Evolutionary conservation across 495 filamentous ascomycete genomes (phyloP).

Genomic region (Trichoderma virens): DNA sequence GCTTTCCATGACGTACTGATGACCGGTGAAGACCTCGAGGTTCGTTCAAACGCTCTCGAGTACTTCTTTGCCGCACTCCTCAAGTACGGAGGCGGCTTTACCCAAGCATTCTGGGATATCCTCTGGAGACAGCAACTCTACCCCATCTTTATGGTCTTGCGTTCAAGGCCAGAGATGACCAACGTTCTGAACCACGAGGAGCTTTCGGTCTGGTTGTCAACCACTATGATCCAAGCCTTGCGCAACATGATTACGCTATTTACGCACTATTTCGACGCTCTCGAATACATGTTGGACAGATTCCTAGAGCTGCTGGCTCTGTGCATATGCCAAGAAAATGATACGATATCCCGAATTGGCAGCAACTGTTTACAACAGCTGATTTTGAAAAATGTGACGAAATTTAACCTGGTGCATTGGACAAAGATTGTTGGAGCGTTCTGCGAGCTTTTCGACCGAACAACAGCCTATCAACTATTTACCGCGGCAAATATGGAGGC

Average conservation of each 20-base stretch:
- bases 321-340: constrained; percentile 98
- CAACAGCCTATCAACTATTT: constrained; percentile 90
- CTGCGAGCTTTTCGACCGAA: constrained; percentile 88
- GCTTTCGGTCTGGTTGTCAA: constrained; percentile 97
- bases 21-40: constrained; percentile 98
- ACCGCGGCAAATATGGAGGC: constrained; percentile 63
- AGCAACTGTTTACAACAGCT: constrained; percentile 96
- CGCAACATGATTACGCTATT: constrained; percentile 98
- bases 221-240: constrained; percentile 97
- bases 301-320: constrained; percentile 88
- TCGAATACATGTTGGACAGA: constrained; percentile 94
- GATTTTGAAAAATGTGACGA: constrained; percentile 89
- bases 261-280: constrained; percentile 91
- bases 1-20: constrained; percentile 98
- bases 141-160: constrained; percentile 96
- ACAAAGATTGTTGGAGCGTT: constrained; percentile 88
- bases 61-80: constrained; percentile 94
- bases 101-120: constrained; percentile 94
- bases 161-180: constrained; percentile 90
- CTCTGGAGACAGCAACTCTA: constrained; percentile 94
- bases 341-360: constrained; percentile 94
- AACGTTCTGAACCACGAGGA: constrained; percentile 92
- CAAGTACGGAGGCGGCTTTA: constrained; percentile 84
- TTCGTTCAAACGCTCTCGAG: constrained; percentile 84
- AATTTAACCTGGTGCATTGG: constrained; percentile 85